Base-by-base conservation (phyloP, 805 yeast genomes). In the Metschnikowia matae region DNA sequence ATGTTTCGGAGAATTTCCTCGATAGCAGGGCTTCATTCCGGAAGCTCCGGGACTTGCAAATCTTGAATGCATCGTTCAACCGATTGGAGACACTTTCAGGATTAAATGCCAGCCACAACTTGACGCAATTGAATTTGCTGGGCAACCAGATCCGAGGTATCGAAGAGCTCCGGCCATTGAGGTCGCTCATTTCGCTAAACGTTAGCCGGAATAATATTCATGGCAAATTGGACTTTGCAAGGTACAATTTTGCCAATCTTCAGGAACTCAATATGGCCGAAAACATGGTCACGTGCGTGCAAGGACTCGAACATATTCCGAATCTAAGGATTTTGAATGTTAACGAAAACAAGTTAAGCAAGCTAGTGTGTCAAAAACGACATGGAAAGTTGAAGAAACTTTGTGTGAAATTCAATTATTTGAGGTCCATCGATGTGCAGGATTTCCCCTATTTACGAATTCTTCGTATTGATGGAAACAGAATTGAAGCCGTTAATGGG, bases 381-480 rank as follows among this genome's bases (percentile, higher is more conserved):
- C 72, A 69, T 42, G 11, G 40, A 6, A 62, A 59, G 29, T 61
- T 75, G 57, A 77, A 71, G 56, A 73, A 72, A 54, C 54, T 75
- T 39, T 50, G 64, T 14, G 37, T 78, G 21, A 73, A 70, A 48
- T 64, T 66, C 54, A 78, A 78, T 55, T 56, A 63, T 6, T 54
- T 79, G 32, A 53, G 52, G 18, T 37, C 44, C 2, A 56, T 79
- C 20, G 66, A 73, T 46, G 54, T 77, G 15, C 54, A 54, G 1
- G 39, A 54, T 8, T 71, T 66, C 48, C 77, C 79, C 0, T 61
- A 53, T 32, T 65, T 80, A 53, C 64, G 80, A 43, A 71, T 69
- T 3, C 60, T 80, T 36, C 64, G 78, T 38, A 57, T 77, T 14
- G 83, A 80, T 56, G 76, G 80, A 4, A 77, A 77, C 51, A 52